Conservation (phyloP, 148 eudicot genomes). For the Cornus controversa region DNA sequence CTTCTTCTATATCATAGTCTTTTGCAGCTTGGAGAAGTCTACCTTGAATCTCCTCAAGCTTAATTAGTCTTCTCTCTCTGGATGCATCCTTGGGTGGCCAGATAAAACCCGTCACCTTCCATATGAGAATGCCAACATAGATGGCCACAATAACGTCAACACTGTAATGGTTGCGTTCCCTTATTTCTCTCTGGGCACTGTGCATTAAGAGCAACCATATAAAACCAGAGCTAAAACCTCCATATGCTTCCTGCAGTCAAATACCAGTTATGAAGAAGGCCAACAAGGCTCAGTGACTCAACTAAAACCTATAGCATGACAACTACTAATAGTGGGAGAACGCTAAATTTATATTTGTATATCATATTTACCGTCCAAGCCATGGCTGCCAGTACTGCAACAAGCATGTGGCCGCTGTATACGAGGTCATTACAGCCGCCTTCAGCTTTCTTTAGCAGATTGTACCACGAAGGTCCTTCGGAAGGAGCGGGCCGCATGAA, state of each 20-base stretch:
- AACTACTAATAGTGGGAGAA: no score
- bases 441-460: conserved; percentile 82
- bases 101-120: conserved; percentile 86
- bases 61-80: conserved; percentile 40
- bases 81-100: conserved; percentile 56
- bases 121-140: conserved; percentile 82
- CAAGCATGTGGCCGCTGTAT: conserved; percentile 98
- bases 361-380: conserved; percentile 84
- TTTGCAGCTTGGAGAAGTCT: conserved; percentile 82
- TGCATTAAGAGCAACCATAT: conserved; percentile 85
- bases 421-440: conserved; percentile 99
- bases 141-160: conserved; percentile 89
- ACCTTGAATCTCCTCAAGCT: conserved; percentile 71
- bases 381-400: conserved; percentile 95
- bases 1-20: conserved; percentile 75
- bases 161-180: conserved; percentile 91
- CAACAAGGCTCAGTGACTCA: neutral
- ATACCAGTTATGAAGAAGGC: neutral
- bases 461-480: conserved; percentile 72
- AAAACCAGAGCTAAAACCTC: conserved; percentile 81
- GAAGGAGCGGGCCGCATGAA: conserved; percentile 68
- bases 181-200: conserved; percentile 90
- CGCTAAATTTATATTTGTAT: neutral
- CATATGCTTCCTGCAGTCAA: conserved; percentile 88
- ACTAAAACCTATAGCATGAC: no score